Percentiles rank a stretch among this genome's conserved stretches.
Conservation (phyloP, 2,329 filamentous ascomycete genomes). For the Daldinia sp. region DNA sequence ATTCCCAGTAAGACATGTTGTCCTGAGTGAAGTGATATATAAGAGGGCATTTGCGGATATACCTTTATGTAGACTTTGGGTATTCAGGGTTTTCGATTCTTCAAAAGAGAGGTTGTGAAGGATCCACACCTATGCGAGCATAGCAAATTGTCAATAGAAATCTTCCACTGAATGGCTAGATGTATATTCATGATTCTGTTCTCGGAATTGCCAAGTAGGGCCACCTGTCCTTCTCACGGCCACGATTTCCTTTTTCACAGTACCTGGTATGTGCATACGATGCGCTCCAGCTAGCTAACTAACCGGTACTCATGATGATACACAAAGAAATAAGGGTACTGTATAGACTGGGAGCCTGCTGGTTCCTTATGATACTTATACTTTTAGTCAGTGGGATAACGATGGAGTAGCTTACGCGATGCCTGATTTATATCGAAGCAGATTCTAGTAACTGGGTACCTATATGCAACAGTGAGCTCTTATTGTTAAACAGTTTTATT, state of each 20-base stretch:
- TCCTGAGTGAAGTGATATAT: not conserved
- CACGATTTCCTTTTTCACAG: not conserved
- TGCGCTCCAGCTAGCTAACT: too few species aligned
- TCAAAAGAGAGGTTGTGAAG: not conserved
- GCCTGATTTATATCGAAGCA: not conserved
- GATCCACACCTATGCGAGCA: not conserved
- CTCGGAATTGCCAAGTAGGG: not conserved
- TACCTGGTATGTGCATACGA: not conserved
- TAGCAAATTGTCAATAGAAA: not conserved
- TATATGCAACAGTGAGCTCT: not conserved
- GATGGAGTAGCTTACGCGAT: not conserved
- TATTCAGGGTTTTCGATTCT: not conserved
- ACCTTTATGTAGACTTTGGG: not conserved
- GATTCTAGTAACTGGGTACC: not conserved
- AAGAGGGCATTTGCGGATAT: not conserved
- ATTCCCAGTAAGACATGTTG: not conserved
- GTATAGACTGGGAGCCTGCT: not conserved
- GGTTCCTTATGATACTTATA: too few species aligned
- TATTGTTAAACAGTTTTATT: not conserved
- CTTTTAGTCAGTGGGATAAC: not conserved
- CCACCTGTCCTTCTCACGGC: not conserved
- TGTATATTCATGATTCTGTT: not conserved
- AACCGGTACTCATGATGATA: not conserved
- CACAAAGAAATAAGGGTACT: too few species aligned
- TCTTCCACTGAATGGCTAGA: not conserved